A percentile compares a stretch with the other conserved stretches of the same genome.
Evolutionary conservation across 257 asterid genomes (phyloP).

Genomic region (Mentha longifolia): DNA sequence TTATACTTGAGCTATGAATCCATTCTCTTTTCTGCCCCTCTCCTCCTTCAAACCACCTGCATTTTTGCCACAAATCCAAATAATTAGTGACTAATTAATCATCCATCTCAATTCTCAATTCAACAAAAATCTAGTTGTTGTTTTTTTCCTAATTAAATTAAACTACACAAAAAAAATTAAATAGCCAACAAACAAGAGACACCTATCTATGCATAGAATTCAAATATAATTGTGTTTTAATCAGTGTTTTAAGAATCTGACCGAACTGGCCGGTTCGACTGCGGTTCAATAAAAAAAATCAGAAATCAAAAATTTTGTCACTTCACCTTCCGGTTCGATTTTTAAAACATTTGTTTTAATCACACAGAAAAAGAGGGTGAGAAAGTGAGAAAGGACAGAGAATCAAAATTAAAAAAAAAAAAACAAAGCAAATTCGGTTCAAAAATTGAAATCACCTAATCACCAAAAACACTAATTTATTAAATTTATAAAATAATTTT

Average conservation of each 20-base stretch:
- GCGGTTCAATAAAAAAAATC: no score
- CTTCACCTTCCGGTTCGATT: no score
- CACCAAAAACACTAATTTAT: neutral
- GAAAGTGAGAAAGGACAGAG: no score
- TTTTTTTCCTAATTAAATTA: neutral
- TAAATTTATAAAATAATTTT: neutral
- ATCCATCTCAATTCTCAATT: neutral
- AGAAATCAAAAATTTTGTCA: no score
- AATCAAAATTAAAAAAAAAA: neutral
- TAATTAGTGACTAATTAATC: neutral
- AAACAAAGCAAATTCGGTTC: neutral
- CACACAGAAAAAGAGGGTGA: constrained; percentile 13
- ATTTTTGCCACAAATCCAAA: neutral
- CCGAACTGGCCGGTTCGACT: no score
- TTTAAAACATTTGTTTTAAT: neutral
- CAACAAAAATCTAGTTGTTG: neutral
- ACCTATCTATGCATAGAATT: constrained; percentile 29
- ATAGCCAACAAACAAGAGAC: constrained; percentile 27
- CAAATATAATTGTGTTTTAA: constrained; percentile 10
- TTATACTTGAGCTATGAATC: constrained; percentile 48
- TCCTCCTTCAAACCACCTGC: constrained; percentile 48
- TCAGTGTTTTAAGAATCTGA: no score
- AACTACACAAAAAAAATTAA: neutral
- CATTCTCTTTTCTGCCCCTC: constrained; percentile 36
- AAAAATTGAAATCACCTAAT: neutral